Conservation (phyloP, 345 rosid species). For the Noccaea bulbosa region DNA sequence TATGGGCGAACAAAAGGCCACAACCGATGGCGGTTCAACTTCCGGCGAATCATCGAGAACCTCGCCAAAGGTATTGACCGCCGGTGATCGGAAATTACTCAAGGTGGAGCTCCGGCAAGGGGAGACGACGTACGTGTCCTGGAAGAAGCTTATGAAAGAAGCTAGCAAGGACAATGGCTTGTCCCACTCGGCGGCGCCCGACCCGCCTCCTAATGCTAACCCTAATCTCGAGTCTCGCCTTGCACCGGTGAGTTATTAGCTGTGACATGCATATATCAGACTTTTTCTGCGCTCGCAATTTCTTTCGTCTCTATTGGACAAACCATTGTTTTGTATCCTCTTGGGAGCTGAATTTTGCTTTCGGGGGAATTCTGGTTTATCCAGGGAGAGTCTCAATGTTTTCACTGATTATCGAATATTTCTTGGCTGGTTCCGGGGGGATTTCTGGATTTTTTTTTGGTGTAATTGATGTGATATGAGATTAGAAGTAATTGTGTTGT, state of each 20-base stretch:
- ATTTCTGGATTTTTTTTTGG: background rate
- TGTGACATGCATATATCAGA: background rate
- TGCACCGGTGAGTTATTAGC: slow-evolving; percentile 50
- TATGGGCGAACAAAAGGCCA: slow-evolving; percentile 47
- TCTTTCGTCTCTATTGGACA: slow-evolving; percentile 12
- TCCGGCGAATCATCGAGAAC: slow-evolving; percentile 51
- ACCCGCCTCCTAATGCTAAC: slow-evolving; percentile 55
- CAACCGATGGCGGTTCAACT: slow-evolving; percentile 38
- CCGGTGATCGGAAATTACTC: slow-evolving; percentile 77
- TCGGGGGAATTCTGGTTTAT: background rate
- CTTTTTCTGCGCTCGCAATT: background rate
- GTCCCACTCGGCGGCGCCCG: slow-evolving; percentile 36
- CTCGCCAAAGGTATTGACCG: slow-evolving; percentile 53
- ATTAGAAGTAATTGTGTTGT: slow-evolving; percentile 20
- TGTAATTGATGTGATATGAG: background rate
- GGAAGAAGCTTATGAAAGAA: slow-evolving; percentile 87
- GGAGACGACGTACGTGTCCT: slow-evolving; percentile 81
- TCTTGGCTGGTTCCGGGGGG: slow-evolving; percentile 1
- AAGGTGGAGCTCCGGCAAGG: slow-evolving; percentile 77
- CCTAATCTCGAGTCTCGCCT: slow-evolving; percentile 65
- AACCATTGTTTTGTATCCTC: background rate
- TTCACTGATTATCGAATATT: background rate
- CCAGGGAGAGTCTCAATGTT: background rate
- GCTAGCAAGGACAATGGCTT: slow-evolving; percentile 52
- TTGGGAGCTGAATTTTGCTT: slow-evolving; percentile 1